Evolutionary conservation across 164 flowering plant genomes (phyloP).

Genomic region (Liquidambar formosana): DNA sequence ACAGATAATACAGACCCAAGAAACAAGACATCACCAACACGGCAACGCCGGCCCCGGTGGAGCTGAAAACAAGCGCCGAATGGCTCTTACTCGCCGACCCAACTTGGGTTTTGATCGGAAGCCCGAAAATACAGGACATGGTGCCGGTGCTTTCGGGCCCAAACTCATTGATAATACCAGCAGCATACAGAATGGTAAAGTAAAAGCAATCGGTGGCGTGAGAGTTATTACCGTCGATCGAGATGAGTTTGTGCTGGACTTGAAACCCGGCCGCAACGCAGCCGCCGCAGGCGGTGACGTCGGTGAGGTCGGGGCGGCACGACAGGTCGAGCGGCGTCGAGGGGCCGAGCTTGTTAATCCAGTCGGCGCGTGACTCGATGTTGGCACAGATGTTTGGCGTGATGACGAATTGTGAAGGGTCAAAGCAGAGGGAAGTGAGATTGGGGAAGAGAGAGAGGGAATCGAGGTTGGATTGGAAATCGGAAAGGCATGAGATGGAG

Average conservation of each 20-base stretch:
- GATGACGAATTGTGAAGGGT: slow-evolving; percentile 42
- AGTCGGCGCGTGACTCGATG: slow-evolving; percentile 45
- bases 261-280: slow-evolving; percentile 53
- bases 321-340: slow-evolving; percentile 41
- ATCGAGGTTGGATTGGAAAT: slow-evolving; percentile 44
- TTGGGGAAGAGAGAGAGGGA: slow-evolving; percentile 36
- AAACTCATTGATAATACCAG: slow-evolving; percentile 53
- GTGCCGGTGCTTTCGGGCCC: slow-evolving; percentile 65
- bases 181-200: slow-evolving; percentile 68
- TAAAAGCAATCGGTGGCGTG: slow-evolving; percentile 58
- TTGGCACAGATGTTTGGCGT: slow-evolving; percentile 48
- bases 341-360: slow-evolving; percentile 46
- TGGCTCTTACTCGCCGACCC: slow-evolving; percentile 12
- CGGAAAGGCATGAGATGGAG: slow-evolving; percentile 43
- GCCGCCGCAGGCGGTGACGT: slow-evolving; percentile 45
- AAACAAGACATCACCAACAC: slow-evolving; percentile 31
- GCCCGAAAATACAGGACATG: slow-evolving; percentile 49
- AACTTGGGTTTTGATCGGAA: slow-evolving; percentile 20
- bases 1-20: slow-evolving; percentile 43
- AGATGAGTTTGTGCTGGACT: slow-evolving; percentile 36
- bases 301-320: slow-evolving; percentile 55
- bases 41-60: slow-evolving; percentile 50
- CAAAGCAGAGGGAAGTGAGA: slow-evolving; percentile 45
- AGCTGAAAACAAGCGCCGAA: slow-evolving; percentile 31
- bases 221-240: slow-evolving; percentile 49